These are phyloP conservation scores for Neurospora sp. DNA, from an alignment of 495 filamentous ascomycete species.

Conservation along the genomic window DNA sequence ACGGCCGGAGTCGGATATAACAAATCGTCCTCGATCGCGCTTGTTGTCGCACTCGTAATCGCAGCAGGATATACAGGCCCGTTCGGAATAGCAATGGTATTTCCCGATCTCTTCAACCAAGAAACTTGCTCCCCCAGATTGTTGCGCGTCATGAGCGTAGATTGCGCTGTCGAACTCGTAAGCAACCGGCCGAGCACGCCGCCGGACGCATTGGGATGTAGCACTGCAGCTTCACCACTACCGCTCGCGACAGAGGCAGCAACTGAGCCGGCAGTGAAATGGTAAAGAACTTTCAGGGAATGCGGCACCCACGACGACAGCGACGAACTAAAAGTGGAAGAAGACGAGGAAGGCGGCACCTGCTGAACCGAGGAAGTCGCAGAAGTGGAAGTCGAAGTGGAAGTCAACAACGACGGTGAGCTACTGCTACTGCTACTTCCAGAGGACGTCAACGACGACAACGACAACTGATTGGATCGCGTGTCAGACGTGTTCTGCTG, in stretches of 20 bases:
- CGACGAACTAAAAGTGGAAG: neutral
- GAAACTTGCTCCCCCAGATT: slow-evolving; percentile 7
- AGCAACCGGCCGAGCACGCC: slow-evolving; percentile 18
- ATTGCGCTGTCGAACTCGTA: neutral
- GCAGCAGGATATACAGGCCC: neutral
- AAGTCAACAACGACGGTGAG: neutral
- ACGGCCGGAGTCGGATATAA: neutral
- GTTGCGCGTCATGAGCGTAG: slow-evolving; percentile 49
- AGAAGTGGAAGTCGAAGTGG: neutral
- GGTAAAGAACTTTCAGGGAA: slow-evolving; percentile 4
- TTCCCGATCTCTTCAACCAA: slow-evolving; percentile 6
- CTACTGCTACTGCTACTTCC: neutral
- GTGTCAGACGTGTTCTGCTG: neutral
- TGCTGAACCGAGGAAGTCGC: neutral
- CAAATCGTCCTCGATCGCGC: neutral
- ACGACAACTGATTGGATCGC: neutral
- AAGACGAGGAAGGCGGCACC: neutral
- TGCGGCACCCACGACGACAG: neutral
- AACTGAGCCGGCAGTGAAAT: slow-evolving; percentile 4
- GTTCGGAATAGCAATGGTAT: neutral
- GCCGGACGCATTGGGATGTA: slow-evolving; percentile 20
- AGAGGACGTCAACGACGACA: neutral
- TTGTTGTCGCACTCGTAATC: neutral
- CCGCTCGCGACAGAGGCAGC: neutral
- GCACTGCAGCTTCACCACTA: slow-evolving; percentile 9